Conservation (phyloP, 1,284 basidiomycete species). For the Neolentinus lepideus region DNA sequence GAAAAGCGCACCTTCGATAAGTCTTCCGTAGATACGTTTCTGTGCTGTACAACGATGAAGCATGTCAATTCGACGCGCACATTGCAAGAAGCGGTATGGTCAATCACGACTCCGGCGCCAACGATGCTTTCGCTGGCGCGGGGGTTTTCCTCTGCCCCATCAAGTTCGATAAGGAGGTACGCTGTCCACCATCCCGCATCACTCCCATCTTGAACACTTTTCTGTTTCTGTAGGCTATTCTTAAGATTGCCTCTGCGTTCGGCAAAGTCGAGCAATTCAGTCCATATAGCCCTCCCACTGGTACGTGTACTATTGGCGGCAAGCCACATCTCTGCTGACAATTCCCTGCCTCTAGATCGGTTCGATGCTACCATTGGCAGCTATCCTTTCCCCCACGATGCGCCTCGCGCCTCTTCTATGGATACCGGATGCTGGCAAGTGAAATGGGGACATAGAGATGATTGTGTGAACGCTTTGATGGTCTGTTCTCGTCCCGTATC, state of each 20-base stretch:
- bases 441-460: conserved; percentile 69
- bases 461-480: conserved; percentile 63
- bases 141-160: conserved; percentile 45
- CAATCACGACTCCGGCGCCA: conserved; percentile 6
- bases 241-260: conserved; percentile 41
- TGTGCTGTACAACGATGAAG: conserved; percentile 52
- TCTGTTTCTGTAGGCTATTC: conserved; percentile 32
- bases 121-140: conserved; percentile 20
- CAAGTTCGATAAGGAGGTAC: conserved; percentile 52
- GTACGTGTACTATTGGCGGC: conserved; percentile 3
- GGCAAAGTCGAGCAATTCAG: conserved; percentile 46
- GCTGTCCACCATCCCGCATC: conserved; percentile 5
- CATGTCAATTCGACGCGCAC: conserved; percentile 17
- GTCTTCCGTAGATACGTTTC: conserved; percentile 36
- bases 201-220: not conserved
- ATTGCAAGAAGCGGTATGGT: not conserved
- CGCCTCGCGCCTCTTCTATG: conserved; percentile 46
- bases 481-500: conserved; percentile 27
- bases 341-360: not conserved
- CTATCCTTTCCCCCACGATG: conserved; percentile 44
- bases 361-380: not conserved
- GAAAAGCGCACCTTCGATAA: conserved; percentile 7
- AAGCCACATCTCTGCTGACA: not conserved
- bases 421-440: conserved; percentile 59
- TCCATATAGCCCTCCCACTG: conserved; percentile 8